Conservation (phyloP, 2,329 filamentous ascomycete genomes). For the Leptographium wingfieldii region DNA sequence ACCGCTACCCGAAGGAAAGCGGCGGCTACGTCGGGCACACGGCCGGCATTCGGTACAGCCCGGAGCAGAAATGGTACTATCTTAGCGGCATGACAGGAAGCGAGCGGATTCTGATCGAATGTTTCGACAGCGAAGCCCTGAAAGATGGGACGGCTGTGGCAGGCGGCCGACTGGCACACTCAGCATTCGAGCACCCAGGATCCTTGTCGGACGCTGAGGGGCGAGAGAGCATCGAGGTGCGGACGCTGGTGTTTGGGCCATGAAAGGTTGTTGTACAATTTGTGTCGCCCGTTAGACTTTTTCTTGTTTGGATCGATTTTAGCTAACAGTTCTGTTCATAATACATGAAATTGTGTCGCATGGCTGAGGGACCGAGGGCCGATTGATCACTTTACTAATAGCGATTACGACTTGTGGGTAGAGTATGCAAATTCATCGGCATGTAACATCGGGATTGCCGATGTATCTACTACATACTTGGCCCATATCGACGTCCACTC, state of each 20-base stretch:
- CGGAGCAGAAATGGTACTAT: constrained; percentile 62
- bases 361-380: no score
- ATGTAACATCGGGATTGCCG: no score
- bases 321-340: no score
- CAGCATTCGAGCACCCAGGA: constrained; percentile 65
- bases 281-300: background rate
- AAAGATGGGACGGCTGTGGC: constrained; percentile 34
- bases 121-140: constrained; percentile 54
- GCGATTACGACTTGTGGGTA: no score
- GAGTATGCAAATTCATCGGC: no score
- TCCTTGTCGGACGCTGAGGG: constrained; percentile 56
- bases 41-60: constrained; percentile 50
- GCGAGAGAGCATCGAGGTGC: constrained; percentile 81
- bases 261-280: constrained; percentile 11
- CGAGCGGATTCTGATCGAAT: constrained; percentile 66
- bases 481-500: no score
- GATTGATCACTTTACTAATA: no score
- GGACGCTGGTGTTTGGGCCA: constrained; percentile 69
- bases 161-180: constrained; percentile 53
- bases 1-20: constrained; percentile 44
- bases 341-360: no score
- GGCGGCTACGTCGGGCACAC: constrained; percentile 59
- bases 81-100: constrained; percentile 63
- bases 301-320: no score
- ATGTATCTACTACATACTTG: no score